Evolutionary conservation across 1,139 yeast species (phyloP), one percentile per base, ranked within the genome.

Genomic region (Protomyces pachydermus): DNA sequence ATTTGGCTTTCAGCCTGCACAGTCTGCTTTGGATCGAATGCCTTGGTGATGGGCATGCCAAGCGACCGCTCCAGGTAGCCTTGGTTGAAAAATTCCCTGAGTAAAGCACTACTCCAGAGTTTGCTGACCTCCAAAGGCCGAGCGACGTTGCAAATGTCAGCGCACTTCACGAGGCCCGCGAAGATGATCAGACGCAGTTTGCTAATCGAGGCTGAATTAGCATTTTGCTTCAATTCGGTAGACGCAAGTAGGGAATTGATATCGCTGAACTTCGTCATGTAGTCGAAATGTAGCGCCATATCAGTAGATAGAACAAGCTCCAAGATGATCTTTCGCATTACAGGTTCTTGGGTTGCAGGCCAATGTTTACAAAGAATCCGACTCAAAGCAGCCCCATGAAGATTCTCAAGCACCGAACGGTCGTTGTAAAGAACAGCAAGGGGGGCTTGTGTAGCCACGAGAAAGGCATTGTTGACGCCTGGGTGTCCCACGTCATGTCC

Each of bases 401-500:
- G 91, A 72, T 85, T 85, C 74, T 93, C 98, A 69, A 93, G 79
- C 1, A 88, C 88, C 10, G 93, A 86, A 65, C 83, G 77, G 68
- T 84, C 85, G 66, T 84, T 79, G 75, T 84, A 90, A 18, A 83
- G 72, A 63, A 75, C 74, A 1, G 95, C 83, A 32, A 89, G 78
- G 8, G 91, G 91, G 0, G 95, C 82, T n/a, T 81, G 75, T 70
- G 83, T 75, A 66, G 82, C 78, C 38, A 81, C 79, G 75, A 91
- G 77, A 69, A 90, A 85, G 54, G 84, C 84, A 74, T 91, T 90
- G 12, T 96, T 90, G 20, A 91, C 85, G 1, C 98, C 98, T 0
- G 98, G 98, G 74, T 93, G 98, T 23, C 97, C 96, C 38, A 89
- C 85, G 75, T 93, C 98, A 75, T 93, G 98, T 56, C 98, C 98